Conservation (phyloP, 345 rosid species). For the Syzygium aqueum region DNA sequence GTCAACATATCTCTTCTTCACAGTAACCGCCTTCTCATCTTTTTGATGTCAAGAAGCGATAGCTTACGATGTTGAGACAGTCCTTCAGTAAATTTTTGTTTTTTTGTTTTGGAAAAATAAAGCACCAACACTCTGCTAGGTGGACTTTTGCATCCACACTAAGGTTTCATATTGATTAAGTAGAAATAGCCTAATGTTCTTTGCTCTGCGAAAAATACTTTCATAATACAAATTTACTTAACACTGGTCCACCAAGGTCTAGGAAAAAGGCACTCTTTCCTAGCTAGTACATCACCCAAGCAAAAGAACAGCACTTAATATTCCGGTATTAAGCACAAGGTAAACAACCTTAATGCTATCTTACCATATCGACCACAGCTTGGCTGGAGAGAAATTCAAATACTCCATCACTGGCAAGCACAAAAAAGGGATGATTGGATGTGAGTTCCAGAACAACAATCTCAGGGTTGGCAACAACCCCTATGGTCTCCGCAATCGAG, state of each 20-base stretch:
- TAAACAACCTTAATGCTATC: slow-evolving; percentile 16
- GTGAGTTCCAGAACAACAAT: slow-evolving; percentile 79
- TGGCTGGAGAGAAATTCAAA: slow-evolving; percentile 97
- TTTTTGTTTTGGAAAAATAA: not conserved
- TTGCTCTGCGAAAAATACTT: not conserved
- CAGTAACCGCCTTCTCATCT: not conserved
- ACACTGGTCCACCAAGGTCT: not conserved
- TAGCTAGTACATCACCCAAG: not conserved
- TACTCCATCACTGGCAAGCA: slow-evolving; percentile 98
- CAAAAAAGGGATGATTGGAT: slow-evolving; percentile 79
- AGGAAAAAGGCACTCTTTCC: not conserved
- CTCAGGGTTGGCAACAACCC: slow-evolving; percentile 96
- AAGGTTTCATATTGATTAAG: not conserved
- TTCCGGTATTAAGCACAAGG: not conserved
- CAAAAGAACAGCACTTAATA: not conserved
- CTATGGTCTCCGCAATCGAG: slow-evolving; percentile 86
- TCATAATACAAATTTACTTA: not conserved
- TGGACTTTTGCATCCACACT: not conserved
- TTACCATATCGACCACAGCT: slow-evolving; percentile 96
- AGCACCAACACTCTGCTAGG: not conserved
- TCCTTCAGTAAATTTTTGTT: not conserved
- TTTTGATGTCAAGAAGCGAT: not conserved
- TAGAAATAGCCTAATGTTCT: not conserved
- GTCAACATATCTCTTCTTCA: not conserved
- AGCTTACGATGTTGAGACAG: not conserved